phyloP scores from a whole-genome alignment of 2,329 filamentous ascomycete species.

The Dendrostoma leiphaemia region DNA sequence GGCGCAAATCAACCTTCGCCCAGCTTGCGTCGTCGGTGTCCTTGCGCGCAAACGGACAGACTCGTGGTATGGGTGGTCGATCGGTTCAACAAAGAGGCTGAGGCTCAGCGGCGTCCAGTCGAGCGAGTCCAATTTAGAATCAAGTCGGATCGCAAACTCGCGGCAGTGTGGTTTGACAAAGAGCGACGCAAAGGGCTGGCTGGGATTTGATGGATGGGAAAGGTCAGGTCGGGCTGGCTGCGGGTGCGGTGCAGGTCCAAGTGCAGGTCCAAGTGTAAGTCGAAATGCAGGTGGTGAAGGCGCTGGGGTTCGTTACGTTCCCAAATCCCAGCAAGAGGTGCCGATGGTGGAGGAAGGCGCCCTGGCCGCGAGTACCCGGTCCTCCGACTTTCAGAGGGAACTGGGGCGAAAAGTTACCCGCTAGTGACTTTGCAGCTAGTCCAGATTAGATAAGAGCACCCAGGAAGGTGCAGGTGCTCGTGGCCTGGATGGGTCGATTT shows the following conservation, averaged over 20 bases:
- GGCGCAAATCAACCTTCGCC: background rate
- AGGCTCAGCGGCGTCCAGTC: background rate
- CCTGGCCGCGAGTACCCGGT: background rate
- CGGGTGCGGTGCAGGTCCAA: background rate
- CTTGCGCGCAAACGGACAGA: background rate
- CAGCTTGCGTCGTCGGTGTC: no score
- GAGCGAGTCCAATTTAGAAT: no score
- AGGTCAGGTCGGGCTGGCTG: background rate
- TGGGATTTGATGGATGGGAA: background rate
- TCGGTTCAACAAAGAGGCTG: background rate
- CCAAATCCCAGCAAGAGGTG: background rate
- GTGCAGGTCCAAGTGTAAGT: background rate
- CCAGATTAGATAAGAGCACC: slow-evolving; percentile 2
- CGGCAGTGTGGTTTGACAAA: background rate
- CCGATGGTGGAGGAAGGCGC: background rate
- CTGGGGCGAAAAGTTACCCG: no score
- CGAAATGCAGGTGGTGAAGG: no score
- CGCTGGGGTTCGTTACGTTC: no score
- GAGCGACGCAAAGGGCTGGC: background rate
- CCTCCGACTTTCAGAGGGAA: no score
- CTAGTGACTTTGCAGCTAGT: slow-evolving; percentile 3
- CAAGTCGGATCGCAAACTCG: background rate
- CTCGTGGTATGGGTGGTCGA: background rate
- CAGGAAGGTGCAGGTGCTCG: background rate
- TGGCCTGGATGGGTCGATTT: background rate